Conservation (phyloP, 2,329 filamentous ascomycete genomes). For the Coniochaeta sp. region DNA sequence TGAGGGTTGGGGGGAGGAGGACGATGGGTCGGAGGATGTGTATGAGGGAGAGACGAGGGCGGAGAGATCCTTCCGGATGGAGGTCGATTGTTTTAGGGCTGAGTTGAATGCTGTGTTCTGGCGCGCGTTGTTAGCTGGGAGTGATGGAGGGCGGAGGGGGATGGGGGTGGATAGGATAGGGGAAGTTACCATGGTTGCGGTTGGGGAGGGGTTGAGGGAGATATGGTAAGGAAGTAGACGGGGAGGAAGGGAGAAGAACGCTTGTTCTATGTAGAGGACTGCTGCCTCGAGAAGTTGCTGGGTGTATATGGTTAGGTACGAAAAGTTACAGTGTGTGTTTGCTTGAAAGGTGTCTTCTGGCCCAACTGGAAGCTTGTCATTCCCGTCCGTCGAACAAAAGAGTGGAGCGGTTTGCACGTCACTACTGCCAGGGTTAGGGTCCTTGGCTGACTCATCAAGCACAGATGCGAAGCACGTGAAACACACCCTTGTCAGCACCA, state of each 20-base stretch:
- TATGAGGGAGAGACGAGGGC: conserved; percentile 43
- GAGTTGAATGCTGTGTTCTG: conserved; percentile 84
- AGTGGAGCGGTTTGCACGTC: not conserved
- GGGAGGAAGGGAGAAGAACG: not conserved
- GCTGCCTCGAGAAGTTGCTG: not conserved
- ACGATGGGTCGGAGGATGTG: conserved; percentile 14
- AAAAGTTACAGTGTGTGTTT: too few species aligned
- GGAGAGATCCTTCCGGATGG: conserved; percentile 71
- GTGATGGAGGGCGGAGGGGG: not conserved
- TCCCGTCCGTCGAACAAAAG: not conserved
- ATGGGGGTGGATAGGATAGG: not conserved
- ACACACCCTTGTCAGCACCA: too few species aligned
- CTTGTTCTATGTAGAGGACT: not conserved
- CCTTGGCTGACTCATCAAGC: not conserved
- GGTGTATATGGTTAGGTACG: not conserved
- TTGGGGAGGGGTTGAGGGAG: too few species aligned
- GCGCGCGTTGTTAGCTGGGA: conserved; percentile 2
- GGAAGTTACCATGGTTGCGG: not conserved
- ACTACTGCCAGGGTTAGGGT: not conserved
- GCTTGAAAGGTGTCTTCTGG: not conserved
- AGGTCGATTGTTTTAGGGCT: conserved; percentile 76
- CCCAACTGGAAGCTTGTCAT: not conserved
- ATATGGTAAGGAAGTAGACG: not conserved
- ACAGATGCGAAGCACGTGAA: too few species aligned
- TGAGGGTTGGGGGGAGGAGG: not conserved